Base-by-base conservation (phyloP, 2,329 filamentous ascomycete genomes). In the Alternaria panax region DNA sequence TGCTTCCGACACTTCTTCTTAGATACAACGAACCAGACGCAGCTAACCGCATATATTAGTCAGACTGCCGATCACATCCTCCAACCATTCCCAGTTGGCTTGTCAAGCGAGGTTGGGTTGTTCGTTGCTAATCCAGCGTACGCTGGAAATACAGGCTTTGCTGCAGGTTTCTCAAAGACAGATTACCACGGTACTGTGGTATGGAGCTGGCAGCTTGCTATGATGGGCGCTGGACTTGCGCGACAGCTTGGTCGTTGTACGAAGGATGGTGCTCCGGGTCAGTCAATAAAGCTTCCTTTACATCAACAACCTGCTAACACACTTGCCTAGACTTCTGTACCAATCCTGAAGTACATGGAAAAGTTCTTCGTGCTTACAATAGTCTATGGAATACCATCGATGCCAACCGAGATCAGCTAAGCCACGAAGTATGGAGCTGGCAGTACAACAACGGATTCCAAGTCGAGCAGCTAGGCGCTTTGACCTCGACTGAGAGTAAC, bases 121-220 rank as follows among this genome's bases (percentile, higher is more conserved):
- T 72, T 90, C 0, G 83, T 90, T 3, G 84, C 87, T 0, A 90
- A 89, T 57, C 87, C 87, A 0, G 86, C 87, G 0, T 85, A 85
- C 27, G 84, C 84, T 0, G 80, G 76, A 0, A 77, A 83, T 14
- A 73, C 80, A 0, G 77, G 73, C 0, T 70, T 75, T 40, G 80
- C 82, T 0, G 75, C 73, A 0, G 84, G 84, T 51, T 90, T 84
- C 62, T 85, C 85, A 1, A 85, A 82, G n/a, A 78, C 79, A 3
- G 85, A 84, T 0, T 90, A 88, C 64, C 87, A 90, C 57, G 87
- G 87, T 0, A 88, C 87, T 0, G 87, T 90, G 0, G 80, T 90
- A 1, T 90, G 87, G 87, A 83, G 82, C 43, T 90, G 87, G 86
- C 87, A 86, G 54, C 76, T 89, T 4, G 83, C 86, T 0, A 88